Evolutionary conservation across 495 filamentous ascomycete genomes (phyloP).

Genomic region (Aspergillus cavernicola): DNA sequence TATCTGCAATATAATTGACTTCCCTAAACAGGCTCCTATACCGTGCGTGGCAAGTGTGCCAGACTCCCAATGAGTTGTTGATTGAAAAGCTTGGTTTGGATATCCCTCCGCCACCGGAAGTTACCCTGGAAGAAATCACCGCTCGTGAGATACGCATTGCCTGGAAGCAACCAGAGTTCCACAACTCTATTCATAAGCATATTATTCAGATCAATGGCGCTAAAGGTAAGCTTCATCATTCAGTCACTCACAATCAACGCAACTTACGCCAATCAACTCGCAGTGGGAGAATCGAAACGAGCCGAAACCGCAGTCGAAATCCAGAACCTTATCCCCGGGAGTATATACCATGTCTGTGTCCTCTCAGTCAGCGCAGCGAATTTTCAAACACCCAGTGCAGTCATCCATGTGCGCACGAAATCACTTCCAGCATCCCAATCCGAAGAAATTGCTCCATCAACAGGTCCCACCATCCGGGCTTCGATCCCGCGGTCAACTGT

Average conservation of each 20-base stretch:
- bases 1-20: neutral
- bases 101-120: constrained; percentile 81
- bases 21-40: constrained; percentile 64
- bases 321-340: constrained; percentile 74
- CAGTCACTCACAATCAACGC: neutral
- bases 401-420: constrained; percentile 76
- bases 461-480: constrained; percentile 39
- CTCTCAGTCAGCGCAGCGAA: constrained; percentile 84
- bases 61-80: constrained; percentile 85
- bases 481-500: constrained; percentile 48
- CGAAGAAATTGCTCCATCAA: constrained; percentile 46
- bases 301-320: constrained; percentile 89
- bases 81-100: constrained; percentile 89
- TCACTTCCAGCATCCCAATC: constrained; percentile 49
- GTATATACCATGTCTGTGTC: constrained; percentile 88
- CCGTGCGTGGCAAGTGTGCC: constrained; percentile 78
- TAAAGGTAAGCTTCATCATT: constrained; percentile 58
- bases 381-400: constrained; percentile 82
- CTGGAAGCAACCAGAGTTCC: constrained; percentile 78
- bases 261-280: constrained; percentile 10
- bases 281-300: constrained; percentile 82
- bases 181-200: constrained; percentile 77
- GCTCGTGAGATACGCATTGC: constrained; percentile 84
- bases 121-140: constrained; percentile 87
- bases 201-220: constrained; percentile 90